Evolutionary conservation across 2,329 filamentous ascomycete species (phyloP).

Genomic region (Fonsecaea pugnacius): DNA sequence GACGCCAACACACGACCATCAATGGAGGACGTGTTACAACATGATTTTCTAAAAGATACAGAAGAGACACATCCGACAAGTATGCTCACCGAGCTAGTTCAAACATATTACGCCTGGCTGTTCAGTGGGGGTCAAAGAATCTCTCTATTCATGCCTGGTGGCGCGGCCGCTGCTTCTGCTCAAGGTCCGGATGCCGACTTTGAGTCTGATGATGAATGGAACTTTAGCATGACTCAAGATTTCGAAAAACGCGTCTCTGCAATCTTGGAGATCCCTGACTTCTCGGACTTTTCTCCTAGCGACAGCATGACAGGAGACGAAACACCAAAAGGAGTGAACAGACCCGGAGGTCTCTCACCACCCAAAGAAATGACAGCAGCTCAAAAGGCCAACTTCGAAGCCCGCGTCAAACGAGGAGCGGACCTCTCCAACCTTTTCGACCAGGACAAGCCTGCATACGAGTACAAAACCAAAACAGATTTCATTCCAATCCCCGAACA

Average conservation of each 20-base stretch:
- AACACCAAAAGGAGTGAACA: conserved; percentile 40
- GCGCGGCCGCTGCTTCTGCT: conserved; percentile 61
- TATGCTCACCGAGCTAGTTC: conserved; percentile 51
- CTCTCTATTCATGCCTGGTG: conserved; percentile 65
- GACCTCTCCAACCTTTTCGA: conserved; percentile 64
- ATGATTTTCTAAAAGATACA: conserved; percentile 50
- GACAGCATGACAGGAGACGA: conserved; percentile 49
- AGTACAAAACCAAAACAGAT: conserved; percentile 59
- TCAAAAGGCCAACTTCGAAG: conserved; percentile 60
- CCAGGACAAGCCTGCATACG: conserved; percentile 60
- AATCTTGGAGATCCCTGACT: conserved; percentile 42
- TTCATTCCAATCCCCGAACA: conserved; percentile 52
- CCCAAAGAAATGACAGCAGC: conserved; percentile 47
- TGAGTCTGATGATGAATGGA: conserved; percentile 61
- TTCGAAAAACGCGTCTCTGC: conserved; percentile 60
- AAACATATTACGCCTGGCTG: conserved; percentile 55
- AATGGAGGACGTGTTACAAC: conserved; percentile 53
- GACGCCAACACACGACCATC: conserved; percentile 52
- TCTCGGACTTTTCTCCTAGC: conserved; percentile 49
- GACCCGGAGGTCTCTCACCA: conserved; percentile 28
- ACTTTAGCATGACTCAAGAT: conserved; percentile 66
- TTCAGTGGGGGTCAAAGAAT: conserved; percentile 54
- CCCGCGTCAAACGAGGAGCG: conserved; percentile 60
- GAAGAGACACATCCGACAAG: conserved; percentile 51
- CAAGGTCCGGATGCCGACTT: conserved; percentile 48